Base-by-base conservation (phyloP, 257 asterid genomes). In the Henckelia pumila region DNA sequence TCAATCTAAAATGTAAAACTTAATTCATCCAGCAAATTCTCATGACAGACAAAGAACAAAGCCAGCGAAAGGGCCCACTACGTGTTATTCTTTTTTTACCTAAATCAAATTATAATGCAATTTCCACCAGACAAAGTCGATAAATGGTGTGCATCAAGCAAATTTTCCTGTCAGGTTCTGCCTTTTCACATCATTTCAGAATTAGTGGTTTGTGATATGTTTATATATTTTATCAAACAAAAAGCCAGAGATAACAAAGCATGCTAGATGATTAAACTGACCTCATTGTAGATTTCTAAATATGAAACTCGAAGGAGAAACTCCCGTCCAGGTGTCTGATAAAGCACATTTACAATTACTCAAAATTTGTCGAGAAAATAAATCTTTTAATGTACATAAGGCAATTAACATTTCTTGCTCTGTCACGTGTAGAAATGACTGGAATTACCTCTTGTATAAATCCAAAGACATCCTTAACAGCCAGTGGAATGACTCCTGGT, bases 231-330 rank as follows among this genome's bases (percentile, higher is more conserved):
- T 10, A 22, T 21, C 14, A 17, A 47, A 64, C 13, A n/a, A 22
- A 25, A 19, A 33, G 40, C 49, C 33, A 35, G 37, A 50, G 28
- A 61, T 40, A 53, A 71, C 55, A 56, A 56, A 40, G 61, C 44
- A 62, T 55, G 63, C 13, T 57, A 33, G 28, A 26, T 25, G 67
- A 68, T 49, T 57, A 53, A 66, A 77, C 89, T 77, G 56, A 85
- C 96, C 95, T 89, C 96, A 24, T 89, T 89, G 76, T 89, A 89
- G 33, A 89, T 89, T 82, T 89, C 96, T 80, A 89, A 75, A 74
- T 87, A 89, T 35, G 96, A 89, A 68, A 89, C 95, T 44, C 95
- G 89, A 58, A 89, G 96, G 67, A 89, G 96, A 81, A 83, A 89
- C 78, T 87, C 93, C 67, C 93, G 81, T 58, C 86, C 88, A 64